These are phyloP conservation scores for Pythium volutum DNA, from an alignment of 352 stramenopile species.

Conservation along the genomic window DNA sequence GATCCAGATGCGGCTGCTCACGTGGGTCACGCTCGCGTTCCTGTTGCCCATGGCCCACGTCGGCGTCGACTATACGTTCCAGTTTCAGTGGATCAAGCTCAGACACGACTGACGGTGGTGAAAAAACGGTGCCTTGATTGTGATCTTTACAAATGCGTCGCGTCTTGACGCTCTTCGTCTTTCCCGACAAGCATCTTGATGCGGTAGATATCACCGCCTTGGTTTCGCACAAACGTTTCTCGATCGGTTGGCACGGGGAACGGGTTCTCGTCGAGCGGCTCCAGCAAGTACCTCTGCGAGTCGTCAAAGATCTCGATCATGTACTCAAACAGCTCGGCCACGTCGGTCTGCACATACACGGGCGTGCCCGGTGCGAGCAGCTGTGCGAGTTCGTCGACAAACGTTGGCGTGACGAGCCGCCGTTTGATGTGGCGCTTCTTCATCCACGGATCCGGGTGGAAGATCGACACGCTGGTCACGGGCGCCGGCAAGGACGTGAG, in stretches of 20 bases:
- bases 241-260: constrained; percentile 71
- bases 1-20: constrained; percentile 32
- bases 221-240: constrained; percentile 59
- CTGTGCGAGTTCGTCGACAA: constrained; percentile 57
- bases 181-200: constrained; percentile 15
- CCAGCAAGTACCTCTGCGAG: constrained; percentile 39
- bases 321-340: constrained; percentile 79
- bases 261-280: constrained; percentile 46
- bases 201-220: constrained; percentile 74
- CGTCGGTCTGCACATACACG: constrained; percentile 82
- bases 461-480: constrained; percentile 80
- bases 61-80: constrained; percentile 32
- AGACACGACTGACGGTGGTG: neutral
- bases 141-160: neutral
- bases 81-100: constrained; percentile 27
- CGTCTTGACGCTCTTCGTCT: neutral
- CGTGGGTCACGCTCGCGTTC: constrained; percentile 31
- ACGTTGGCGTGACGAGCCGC: constrained; percentile 65
- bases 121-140: neutral
- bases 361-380: constrained; percentile 52
- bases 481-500: constrained; percentile 52
- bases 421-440: constrained; percentile 87
- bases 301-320: constrained; percentile 78
- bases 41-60: constrained; percentile 27
- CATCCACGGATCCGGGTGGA: constrained; percentile 88